Conservation (phyloP, 129 eudicot species). For the Saussurea involucrata region DNA sequence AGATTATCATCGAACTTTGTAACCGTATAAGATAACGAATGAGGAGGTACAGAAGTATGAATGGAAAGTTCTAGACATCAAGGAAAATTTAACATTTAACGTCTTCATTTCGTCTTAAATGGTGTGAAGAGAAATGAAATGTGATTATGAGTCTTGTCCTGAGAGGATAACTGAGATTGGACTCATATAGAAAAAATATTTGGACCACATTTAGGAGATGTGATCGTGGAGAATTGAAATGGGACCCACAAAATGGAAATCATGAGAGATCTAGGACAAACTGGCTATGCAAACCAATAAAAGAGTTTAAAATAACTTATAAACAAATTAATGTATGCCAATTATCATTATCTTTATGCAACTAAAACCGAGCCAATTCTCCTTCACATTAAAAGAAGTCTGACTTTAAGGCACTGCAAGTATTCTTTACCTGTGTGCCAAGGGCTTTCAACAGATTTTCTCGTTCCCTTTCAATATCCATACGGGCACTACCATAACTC, state of each 20-base stretch:
- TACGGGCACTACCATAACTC: slow-evolving; percentile 66
- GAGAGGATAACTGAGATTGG: slow-evolving; percentile 5
- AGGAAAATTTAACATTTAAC: neutral
- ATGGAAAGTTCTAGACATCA: neutral
- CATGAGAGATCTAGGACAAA: neutral
- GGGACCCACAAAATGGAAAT: neutral
- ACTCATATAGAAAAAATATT: neutral
- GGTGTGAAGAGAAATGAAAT: neutral
- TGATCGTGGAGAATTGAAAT: neutral
- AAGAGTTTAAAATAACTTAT: neutral
- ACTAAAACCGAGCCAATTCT: neutral
- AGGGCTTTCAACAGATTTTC: slow-evolving; percentile 61
- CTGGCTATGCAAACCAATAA: slow-evolving; percentile 6
- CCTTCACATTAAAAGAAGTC: neutral
- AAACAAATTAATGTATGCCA: neutral
- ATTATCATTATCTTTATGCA: neutral
- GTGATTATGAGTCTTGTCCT: neutral
- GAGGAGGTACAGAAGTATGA: neutral
- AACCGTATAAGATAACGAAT: neutral
- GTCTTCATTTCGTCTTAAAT: neutral
- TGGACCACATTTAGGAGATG: slow-evolving; percentile 4
- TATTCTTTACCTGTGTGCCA: slow-evolving; percentile 67
- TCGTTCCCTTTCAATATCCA: slow-evolving; percentile 77
- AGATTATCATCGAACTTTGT: slow-evolving; percentile 5
- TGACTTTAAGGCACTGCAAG: neutral